phyloP scores from a whole-genome alignment of 129 eudicot genomes.

The Pittosporum tobira region DNA sequence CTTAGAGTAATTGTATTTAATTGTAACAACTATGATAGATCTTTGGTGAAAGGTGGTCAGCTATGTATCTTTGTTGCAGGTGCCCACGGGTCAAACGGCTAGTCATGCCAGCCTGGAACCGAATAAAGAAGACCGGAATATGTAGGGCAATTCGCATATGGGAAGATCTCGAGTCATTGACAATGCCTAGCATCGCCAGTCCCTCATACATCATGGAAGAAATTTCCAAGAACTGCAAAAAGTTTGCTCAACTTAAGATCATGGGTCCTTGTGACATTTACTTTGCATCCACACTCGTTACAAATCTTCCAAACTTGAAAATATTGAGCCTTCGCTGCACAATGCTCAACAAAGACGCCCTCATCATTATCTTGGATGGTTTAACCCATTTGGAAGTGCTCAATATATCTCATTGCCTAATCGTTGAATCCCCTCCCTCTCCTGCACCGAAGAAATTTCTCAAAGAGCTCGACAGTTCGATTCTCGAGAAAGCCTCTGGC shows the following conservation, averaged over 20 bases:
- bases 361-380: conserved; percentile 39
- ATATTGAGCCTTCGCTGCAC: conserved; percentile 60
- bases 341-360: conserved; percentile 28
- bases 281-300: conserved; percentile 36
- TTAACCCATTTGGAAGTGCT: conserved; percentile 48
- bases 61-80: conserved; percentile 26
- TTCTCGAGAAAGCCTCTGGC: conserved; percentile 39
- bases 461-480: conserved; percentile 29
- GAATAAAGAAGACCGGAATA: conserved; percentile 54
- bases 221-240: conserved; percentile 47
- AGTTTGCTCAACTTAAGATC: conserved; percentile 51
- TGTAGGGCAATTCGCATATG: conserved; percentile 51
- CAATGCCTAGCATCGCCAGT: conserved; percentile 57
- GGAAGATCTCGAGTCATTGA: conserved; percentile 62
- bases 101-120: conserved; percentile 73
- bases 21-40: background rate
- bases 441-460: conserved; percentile 33
- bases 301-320: conserved; percentile 44
- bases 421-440: conserved; percentile 30
- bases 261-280: conserved; percentile 53
- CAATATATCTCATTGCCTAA: conserved; percentile 58
- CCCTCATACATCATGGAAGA: conserved; percentile 59
- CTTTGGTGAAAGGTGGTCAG: background rate
- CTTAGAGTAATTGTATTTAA: background rate
- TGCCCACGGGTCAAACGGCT: conserved; percentile 56